These are phyloP conservation scores for Sporodiniella umbellata DNA, from an alignment of 371 early-diverging fungal genomes.

Conservation along the genomic window DNA sequence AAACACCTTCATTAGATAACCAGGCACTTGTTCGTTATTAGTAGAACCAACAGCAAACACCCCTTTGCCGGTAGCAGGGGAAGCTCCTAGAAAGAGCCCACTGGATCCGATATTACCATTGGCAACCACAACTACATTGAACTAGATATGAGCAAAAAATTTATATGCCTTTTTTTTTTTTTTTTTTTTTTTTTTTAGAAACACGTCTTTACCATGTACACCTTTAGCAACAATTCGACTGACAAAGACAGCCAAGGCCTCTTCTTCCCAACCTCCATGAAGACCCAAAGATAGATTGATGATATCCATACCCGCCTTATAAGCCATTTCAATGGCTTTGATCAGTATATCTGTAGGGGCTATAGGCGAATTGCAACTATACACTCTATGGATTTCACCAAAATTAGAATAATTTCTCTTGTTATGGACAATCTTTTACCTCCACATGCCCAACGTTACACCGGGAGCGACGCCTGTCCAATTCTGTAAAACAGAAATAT, in stretches of 20 bases:
- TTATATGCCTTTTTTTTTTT: too few species aligned
- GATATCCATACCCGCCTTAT: slow-evolving; percentile 32
- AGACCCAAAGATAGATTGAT: slow-evolving; percentile 24
- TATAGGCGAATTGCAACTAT: slow-evolving; percentile 19
- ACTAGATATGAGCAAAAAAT: too few species aligned
- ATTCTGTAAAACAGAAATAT: slow-evolving; percentile 13
- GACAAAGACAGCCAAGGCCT: slow-evolving; percentile 23
- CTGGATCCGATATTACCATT: slow-evolving; percentile 66
- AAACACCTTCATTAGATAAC: slow-evolving; percentile 12
- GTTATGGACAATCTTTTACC: slow-evolving; percentile 13
- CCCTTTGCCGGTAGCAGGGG: slow-evolving; percentile 56
- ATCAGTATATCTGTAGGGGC: slow-evolving; percentile 58
- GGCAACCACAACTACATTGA: slow-evolving; percentile 41
- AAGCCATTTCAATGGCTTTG: slow-evolving; percentile 66
- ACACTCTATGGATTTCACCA: slow-evolving; percentile 19
- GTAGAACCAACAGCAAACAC: slow-evolving; percentile 67
- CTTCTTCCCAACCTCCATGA: slow-evolving; percentile 32
- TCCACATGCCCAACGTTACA: slow-evolving; percentile 44
- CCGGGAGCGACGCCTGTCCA: slow-evolving; percentile 63
- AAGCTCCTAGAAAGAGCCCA: slow-evolving; percentile 55
- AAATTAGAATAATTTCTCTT: neutral
- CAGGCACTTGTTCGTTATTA: slow-evolving; percentile 38
- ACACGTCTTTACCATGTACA: slow-evolving; percentile 24
- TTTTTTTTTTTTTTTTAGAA: too few species aligned
- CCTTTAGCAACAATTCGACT: slow-evolving; percentile 30